Conservation (phyloP, 768 basidiomycete species). For the Phlegmacium glaucopus region DNA sequence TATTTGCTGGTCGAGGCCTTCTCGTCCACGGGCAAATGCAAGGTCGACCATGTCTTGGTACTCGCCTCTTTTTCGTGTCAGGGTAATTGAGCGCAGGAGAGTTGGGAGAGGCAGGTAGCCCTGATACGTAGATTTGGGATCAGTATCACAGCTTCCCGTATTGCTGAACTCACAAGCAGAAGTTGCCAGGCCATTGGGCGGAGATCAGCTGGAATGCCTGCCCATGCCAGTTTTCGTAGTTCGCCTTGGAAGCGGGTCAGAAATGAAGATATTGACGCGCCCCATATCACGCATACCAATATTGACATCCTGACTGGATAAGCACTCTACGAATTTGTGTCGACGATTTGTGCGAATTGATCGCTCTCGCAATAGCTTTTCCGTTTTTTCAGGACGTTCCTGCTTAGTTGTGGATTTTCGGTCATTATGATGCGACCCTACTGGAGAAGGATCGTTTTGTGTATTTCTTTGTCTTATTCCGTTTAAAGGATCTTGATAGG, state of each 20-base stretch:
- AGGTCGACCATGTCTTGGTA: conserved; percentile 87
- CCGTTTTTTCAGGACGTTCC: conserved; percentile 41
- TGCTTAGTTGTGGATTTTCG: conserved; percentile 19
- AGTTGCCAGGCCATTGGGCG: conserved; percentile 94
- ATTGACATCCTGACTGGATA: conserved; percentile 74
- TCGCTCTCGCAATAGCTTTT: conserved; percentile 66
- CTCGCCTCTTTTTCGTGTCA: conserved; percentile 89
- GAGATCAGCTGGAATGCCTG: conserved; percentile 84
- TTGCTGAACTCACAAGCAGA: conserved; percentile 62
- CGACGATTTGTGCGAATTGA: conserved; percentile 78
- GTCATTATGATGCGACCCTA: conserved; percentile 20
- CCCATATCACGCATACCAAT: conserved; percentile 53
- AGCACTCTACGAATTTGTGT: conserved; percentile 79
- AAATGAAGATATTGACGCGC: conserved; percentile 1
- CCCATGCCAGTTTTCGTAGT: conserved; percentile 91
- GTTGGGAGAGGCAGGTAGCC: conserved; percentile 89
- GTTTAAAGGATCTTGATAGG: conserved; percentile 53
- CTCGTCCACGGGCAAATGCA: conserved; percentile 83
- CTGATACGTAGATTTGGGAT: conserved; percentile 32
- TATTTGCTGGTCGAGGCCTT: conserved; percentile 90
- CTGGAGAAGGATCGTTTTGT: conserved; percentile 33
- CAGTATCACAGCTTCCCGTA: too few species aligned
- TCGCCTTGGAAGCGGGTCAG: conserved; percentile 47
- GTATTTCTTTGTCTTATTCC: conserved; percentile 45
- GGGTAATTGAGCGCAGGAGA: conserved; percentile 67